These are phyloP conservation scores for Alternaria alternata DNA, from an alignment of 2,329 filamentous ascomycete species.

Conservation along the genomic window DNA sequence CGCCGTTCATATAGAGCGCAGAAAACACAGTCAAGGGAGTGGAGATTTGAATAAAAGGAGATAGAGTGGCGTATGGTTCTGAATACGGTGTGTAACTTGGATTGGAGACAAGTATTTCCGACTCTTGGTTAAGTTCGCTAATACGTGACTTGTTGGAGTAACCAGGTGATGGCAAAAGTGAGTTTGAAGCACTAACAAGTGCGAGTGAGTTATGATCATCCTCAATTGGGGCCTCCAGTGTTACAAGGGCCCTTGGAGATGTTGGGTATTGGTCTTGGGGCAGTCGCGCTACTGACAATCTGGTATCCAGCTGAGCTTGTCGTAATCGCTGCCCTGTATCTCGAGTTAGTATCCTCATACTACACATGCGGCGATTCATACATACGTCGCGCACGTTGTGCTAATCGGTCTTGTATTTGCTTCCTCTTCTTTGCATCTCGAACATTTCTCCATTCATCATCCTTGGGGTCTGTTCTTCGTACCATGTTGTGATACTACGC, in stretches of 20 bases:
- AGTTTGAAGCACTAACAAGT: neutral
- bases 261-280: neutral
- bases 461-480: conserved; percentile 30
- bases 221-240: neutral
- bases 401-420: conserved; percentile 52
- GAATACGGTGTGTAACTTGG: neutral
- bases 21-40: conserved; percentile 33
- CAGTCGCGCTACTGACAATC: neutral
- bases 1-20: conserved; percentile 42
- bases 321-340: conserved; percentile 22
- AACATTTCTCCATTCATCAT: conserved; percentile 47
- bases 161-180: neutral
- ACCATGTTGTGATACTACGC: conserved; percentile 19
- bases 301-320: conserved; percentile 9
- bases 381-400: conserved; percentile 51
- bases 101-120: neutral
- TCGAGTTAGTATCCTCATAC: neutral
- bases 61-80: neutral
- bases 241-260: neutral
- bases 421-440: conserved; percentile 50
- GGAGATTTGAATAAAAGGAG: conserved; percentile 14
- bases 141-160: neutral
- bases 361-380: neutral
- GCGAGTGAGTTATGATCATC: neutral
- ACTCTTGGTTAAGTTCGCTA: neutral